These are phyloP conservation scores for Elsinoe perseae DNA, from an alignment of 2,329 filamentous ascomycete species.

Conservation along the genomic window DNA sequence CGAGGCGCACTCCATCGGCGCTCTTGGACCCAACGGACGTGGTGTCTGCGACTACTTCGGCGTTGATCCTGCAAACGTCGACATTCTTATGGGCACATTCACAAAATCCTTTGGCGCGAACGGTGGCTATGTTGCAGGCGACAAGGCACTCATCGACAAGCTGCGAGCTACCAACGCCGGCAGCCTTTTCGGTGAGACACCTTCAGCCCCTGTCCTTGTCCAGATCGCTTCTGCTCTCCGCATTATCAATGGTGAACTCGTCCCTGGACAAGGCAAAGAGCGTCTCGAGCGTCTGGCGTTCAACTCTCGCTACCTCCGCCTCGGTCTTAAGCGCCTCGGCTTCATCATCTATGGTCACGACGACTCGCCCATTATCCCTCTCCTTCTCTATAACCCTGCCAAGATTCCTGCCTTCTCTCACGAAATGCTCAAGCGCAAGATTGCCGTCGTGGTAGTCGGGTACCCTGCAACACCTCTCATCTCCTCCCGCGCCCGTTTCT, in stretches of 20 bases:
- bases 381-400: conserved; percentile 94
- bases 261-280: conserved; percentile 88
- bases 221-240: conserved; percentile 83
- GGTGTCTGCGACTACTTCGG: conserved; percentile 98
- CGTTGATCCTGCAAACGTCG: conserved; percentile 77
- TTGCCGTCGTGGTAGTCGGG: conserved; percentile 92
- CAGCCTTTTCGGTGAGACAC: conserved; percentile 78
- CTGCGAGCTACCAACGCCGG: conserved; percentile 78
- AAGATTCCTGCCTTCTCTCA: conserved; percentile 98
- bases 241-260: conserved; percentile 81
- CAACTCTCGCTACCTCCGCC: conserved; percentile 95
- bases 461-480: conserved; percentile 95
- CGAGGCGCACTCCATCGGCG: conserved; percentile 92
- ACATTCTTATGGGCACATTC: conserved; percentile 95
- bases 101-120: conserved; percentile 99
- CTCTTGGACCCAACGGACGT: conserved; percentile 76
- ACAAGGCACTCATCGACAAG: conserved; percentile 88
- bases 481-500: conserved; percentile 90
- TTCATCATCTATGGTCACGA: conserved; percentile 97
- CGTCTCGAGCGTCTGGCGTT: conserved; percentile 92
- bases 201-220: conserved; percentile 76
- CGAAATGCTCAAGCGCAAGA: conserved; percentile 96
- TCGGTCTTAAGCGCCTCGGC: conserved; percentile 91
- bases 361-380: conserved; percentile 91
- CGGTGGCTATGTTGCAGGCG: conserved; percentile 86